Evolutionary conservation across 2,329 filamentous ascomycete genomes (phyloP).

Genomic region (Macrophomina phaseolina): DNA sequence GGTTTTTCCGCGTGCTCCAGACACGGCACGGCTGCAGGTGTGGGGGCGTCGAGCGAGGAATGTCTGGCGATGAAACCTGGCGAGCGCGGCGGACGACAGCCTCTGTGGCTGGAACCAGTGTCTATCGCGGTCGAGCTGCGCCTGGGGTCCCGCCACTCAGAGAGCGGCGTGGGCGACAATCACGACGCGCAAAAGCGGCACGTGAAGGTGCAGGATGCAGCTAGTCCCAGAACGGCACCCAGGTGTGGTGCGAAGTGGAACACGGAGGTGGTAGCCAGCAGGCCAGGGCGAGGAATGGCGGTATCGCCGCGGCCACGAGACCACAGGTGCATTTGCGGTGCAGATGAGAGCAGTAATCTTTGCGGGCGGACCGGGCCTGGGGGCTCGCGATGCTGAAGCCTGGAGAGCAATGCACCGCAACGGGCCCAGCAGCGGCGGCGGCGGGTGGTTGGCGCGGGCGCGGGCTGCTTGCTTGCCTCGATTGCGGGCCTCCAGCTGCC

Average conservation of each 20-base stretch:
- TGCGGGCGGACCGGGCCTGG: neutral
- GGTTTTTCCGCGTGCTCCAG: conserved; percentile 19
- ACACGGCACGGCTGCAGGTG: conserved; percentile 19
- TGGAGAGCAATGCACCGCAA: conserved; percentile 9
- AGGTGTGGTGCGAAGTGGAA: conserved; percentile 25
- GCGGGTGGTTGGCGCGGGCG: conserved; percentile 15
- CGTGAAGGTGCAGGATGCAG: conserved; percentile 23
- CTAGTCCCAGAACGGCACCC: conserved; percentile 23
- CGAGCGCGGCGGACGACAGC: conserved; percentile 11
- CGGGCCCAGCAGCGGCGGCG: neutral
- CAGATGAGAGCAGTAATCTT: conserved; percentile 27
- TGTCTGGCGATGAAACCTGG: conserved; percentile 23
- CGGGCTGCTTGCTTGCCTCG: conserved; percentile 18
- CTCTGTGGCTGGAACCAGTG: conserved; percentile 18
- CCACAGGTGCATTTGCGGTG: conserved; percentile 24
- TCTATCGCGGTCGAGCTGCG: conserved; percentile 3
- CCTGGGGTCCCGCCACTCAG: conserved; percentile 17
- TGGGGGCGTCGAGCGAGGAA: conserved; percentile 9
- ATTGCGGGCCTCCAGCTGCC: neutral
- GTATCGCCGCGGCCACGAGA: conserved; percentile 26
- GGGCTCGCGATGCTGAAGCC: conserved; percentile 19
- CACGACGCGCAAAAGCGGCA: conserved; percentile 18
- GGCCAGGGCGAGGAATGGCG: conserved; percentile 20
- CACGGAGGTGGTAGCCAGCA: conserved; percentile 24
- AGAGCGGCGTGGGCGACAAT: conserved; percentile 23